Base-by-base conservation (phyloP, 768 basidiomycete species). In the Vishniacozyma victoriae region DNA sequence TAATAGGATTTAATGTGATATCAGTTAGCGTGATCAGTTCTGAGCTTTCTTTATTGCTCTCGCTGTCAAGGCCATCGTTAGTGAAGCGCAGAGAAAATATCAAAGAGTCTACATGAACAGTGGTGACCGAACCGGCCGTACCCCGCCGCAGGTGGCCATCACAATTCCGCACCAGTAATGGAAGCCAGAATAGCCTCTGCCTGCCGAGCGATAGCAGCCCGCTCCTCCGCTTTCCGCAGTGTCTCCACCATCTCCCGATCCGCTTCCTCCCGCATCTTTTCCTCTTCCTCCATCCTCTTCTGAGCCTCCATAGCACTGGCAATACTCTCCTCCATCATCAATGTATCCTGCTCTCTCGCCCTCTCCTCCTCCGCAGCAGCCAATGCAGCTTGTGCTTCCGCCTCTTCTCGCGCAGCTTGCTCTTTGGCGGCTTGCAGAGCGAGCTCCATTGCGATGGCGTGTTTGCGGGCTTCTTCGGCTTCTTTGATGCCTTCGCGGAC, bases 151-250 rank as follows among this genome's bases (percentile, higher is more conserved):
- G n/a, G n/a, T n/a, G n/a, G n/a, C n/a, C n/a, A n/a, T n/a, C n/a
- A n/a, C n/a, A n/a, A n/a, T n/a, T n/a, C n/a, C n/a, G n/a, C n/a
- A n/a, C n/a, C n/a, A n/a, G 35, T 44, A 23, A 64, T 64, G 31
- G 46, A 55, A 7, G 64, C 60, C 49, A 66, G 51, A 27, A 66
- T 66, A 19, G 52, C 61, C 33, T 66, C 64, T 6, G 60, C 56
- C 46, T 53, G 59, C 29, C 57, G 44, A 15, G 57, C 57, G 18
- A 61, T 57, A 35, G 62, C 60, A 9, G 54, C 64, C 31, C 61
- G 36, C 35, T 66, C 64, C 29, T 50, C 50, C 1, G 56, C 56
- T 25, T 54, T 60, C 26, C 49, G 48, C 16, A 58, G 37, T 24
- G 50, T 48, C 26, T 62, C 58, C 25, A 59, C 58, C 50, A 55